Conservation (phyloP, 352 stramenopile species). For the Phytopythium vexans region DNA sequence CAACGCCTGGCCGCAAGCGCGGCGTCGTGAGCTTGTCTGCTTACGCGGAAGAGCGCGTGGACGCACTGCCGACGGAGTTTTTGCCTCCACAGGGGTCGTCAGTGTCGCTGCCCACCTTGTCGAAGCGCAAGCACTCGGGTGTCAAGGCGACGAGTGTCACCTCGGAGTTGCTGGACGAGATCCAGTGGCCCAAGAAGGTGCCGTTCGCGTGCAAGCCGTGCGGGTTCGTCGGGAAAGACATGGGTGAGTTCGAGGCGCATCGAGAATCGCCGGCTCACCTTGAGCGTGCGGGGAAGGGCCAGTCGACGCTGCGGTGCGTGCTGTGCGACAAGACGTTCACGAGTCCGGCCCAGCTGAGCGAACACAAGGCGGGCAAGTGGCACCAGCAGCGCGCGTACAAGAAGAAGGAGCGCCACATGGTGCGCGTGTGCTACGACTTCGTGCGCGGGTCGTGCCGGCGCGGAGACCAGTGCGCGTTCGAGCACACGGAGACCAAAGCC, state of each 20-base stretch:
- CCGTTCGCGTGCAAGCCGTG: conserved; percentile 83
- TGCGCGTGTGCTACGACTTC: conserved; percentile 84
- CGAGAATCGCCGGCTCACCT: conserved; percentile 43
- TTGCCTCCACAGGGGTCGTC: conserved; percentile 37
- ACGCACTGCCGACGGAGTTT: conserved; percentile 51
- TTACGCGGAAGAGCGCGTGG: conserved; percentile 60
- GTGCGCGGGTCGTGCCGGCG: conserved; percentile 65
- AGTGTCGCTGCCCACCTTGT: conserved; percentile 20
- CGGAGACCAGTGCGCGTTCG: conserved; percentile 67
- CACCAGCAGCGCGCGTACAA: conserved; percentile 70
- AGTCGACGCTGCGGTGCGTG: conserved; percentile 38
- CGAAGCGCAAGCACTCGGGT: conserved; percentile 37
- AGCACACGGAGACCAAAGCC: conserved; percentile 67
- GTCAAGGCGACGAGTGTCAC: conserved; percentile 24
- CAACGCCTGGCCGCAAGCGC: neutral
- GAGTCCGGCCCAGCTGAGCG: conserved; percentile 62
- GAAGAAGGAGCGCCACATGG: conserved; percentile 61
- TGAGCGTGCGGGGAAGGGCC: conserved; percentile 23
- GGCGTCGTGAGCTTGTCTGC: conserved; percentile 66
- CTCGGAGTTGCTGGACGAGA: conserved; percentile 35
- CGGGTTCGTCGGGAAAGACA: conserved; percentile 67
- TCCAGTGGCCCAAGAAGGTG: conserved; percentile 69
- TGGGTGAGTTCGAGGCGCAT: conserved; percentile 65
- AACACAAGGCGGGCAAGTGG: conserved; percentile 82
- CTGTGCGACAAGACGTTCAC: conserved; percentile 83